These are phyloP conservation scores for Amyloporia xantha DNA, from an alignment of 768 basidiomycete species.

Conservation along the genomic window DNA sequence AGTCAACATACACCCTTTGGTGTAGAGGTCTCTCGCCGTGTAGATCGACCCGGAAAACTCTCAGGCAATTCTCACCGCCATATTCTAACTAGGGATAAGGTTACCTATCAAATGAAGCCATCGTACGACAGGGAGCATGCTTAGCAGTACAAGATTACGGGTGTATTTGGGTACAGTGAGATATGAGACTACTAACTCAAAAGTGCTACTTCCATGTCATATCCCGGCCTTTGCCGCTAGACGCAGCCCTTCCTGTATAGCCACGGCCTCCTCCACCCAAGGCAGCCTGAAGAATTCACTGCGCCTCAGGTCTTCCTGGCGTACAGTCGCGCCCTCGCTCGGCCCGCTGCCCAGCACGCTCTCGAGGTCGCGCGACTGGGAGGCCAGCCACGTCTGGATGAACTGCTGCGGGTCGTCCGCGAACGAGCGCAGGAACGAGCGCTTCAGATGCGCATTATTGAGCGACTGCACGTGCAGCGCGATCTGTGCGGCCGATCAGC, in stretches of 20 bases:
- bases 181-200: too few species aligned
- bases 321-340: slow-evolving; percentile 66
- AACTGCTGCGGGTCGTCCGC: slow-evolving; percentile 72
- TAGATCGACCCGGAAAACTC: too few species aligned
- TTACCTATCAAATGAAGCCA: not conserved
- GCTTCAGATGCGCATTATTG: slow-evolving; percentile 81
- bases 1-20: too few species aligned
- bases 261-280: slow-evolving; percentile 88
- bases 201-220: slow-evolving; percentile 1
- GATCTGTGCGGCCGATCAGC: slow-evolving; percentile 41
- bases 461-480: slow-evolving; percentile 79
- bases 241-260: slow-evolving; percentile 76
- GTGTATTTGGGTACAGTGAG: not conserved
- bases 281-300: slow-evolving; percentile 90
- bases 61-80: too few species aligned
- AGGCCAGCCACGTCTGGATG: slow-evolving; percentile 86
- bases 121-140: not conserved
- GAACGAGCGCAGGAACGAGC: slow-evolving; percentile 80
- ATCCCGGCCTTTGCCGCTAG: slow-evolving; percentile 36
- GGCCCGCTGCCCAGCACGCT: slow-evolving; percentile 84
- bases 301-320: slow-evolving; percentile 83
- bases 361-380: slow-evolving; percentile 88
- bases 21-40: too few species aligned
- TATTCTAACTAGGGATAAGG: too few species aligned
- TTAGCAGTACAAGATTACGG: not conserved